A percentile compares a stretch with the other conserved stretches of the same genome.
Conservation (phyloP, 805 yeast species). For the Candida jianshihensis region DNA sequence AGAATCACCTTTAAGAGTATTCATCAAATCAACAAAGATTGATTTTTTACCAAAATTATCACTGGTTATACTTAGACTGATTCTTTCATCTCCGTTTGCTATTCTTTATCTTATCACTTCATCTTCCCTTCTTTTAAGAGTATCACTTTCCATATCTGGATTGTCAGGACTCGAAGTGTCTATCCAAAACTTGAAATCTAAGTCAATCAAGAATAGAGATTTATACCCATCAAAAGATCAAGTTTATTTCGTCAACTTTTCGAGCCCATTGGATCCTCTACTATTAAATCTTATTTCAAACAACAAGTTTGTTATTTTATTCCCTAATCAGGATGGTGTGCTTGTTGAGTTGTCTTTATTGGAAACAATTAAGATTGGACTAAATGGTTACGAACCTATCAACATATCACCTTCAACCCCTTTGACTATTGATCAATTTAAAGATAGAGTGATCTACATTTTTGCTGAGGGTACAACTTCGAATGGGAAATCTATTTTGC, state of each 20-base stretch:
- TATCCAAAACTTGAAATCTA: constrained; percentile 16
- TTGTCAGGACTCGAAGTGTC: constrained; percentile 11
- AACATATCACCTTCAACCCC: constrained; percentile 4
- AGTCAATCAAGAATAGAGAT: constrained; percentile 4
- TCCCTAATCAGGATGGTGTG: constrained; percentile 29
- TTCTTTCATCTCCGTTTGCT: constrained; percentile 18
- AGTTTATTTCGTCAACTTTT: constrained; percentile 40
- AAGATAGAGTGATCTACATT: constrained; percentile 42
- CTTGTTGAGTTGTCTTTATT: constrained; percentile 23
- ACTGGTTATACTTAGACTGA: constrained; percentile 16
- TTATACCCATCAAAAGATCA: constrained; percentile 32
- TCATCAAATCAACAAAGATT: constrained; percentile 4
- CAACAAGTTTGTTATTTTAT: constrained; percentile 23
- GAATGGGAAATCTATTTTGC: constrained; percentile 70
- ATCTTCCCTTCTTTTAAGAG: constrained; percentile 4
- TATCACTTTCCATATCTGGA: constrained; percentile 14
- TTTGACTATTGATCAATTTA: constrained; percentile 15
- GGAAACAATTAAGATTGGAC: constrained; percentile 25
- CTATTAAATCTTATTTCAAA: constrained; percentile 25
- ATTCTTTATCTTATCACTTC: constrained; percentile 11
- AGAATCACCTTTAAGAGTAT: constrained; percentile 2
- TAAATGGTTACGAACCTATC: constrained; percentile 6
- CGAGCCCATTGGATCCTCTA: constrained; percentile 40
- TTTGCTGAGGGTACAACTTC: constrained; percentile 83
- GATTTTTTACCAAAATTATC: constrained; percentile 12